Base-by-base conservation (phyloP, 2,329 filamentous ascomycete species). In the Penicillium concentricum region DNA sequence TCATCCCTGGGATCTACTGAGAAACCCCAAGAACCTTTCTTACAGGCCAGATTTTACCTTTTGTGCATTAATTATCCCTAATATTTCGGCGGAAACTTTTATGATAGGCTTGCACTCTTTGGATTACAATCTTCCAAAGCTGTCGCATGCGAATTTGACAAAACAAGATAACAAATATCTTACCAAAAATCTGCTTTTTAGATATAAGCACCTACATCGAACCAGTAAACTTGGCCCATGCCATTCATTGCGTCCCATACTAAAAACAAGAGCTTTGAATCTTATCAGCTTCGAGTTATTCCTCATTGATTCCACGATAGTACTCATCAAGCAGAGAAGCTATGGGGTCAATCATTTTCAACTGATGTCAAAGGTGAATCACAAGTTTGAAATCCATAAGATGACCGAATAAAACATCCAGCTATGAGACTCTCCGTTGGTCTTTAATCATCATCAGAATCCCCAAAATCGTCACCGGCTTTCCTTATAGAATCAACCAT, bases 1-100 rank as follows among this genome's bases (percentile, higher is more conserved):
- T 97, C 65, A 76, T 97, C 39, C 93, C 93, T 6, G 89, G 89
- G 35, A 79, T 97, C 18, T 97, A 97, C 77, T 97, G 67, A 44
- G 18, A 28, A 5, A 26, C 43, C 30, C 2, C n/a, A 38, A 46
- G 22, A 24, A 24, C 16, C 12, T 20, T 8, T 41, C 44, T 39
- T 13, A 52, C 24, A 24, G 26, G 24, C 26, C 2, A 20, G 38
- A 35, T 44, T 48, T 50, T 56, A 24, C 12, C 30, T 50, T 26
- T 41, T 56, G 26, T 35, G 45, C 10, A 52, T 34, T 34, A 32
- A 35, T 42, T 7, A 26, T 20, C 10, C 3, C 7, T 28, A 34
- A 51, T 51, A 26, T 26, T 32, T 34, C 12, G 10, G 32, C 26
- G 26, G 41, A 13, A 3, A 13, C 8, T 12, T 22, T 46, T n/a